Base-by-base conservation (phyloP, 2,329 filamentous ascomycete genomes). In the Monosporascus sp. region DNA sequence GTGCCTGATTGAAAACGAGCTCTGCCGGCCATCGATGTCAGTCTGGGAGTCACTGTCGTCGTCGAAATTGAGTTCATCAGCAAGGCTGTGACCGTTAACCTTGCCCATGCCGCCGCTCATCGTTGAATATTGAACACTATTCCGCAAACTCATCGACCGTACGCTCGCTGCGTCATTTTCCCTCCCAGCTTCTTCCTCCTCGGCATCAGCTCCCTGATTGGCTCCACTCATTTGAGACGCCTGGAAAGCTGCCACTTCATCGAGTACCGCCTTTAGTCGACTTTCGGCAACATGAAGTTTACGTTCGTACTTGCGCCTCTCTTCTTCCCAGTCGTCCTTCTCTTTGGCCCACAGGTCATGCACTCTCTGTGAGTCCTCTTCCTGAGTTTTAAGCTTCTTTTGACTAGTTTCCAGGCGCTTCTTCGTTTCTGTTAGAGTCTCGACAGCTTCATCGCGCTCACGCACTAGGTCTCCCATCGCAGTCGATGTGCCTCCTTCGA, bases 241-340 rank as follows among this genome's bases (percentile, higher is more conserved):
- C 62, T 91, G 85, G 53, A 84, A 84, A 3, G 82, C 79, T n/a
- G 85, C 85, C 49, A 99, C 83, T 70, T 97, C 94, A 38, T 93
- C 90, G 45, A 99, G 77, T 11, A 99, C 82, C 11, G 83, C 80
- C 68, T 93, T 94, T 52, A 99, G 72, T 38, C 93, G 86, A 31
- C 82, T 89, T 72, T 99, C 94, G 2, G 91, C 88, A n/a, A 97
- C 81, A 68, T 97, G 92, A 16, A 96, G 75, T 61, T 89, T 91
- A 53, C 90, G 85, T 70, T 99, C 93, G 56, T 90, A 80, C 52
- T 83, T 88, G 52, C 92, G 85, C 64, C 85, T 88, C 68, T 96
- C 91, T 47, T 87, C 85, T 14, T 92, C 87, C 91, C 92, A 97
- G 2, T 77, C 76, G 52, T 93, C 86, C 67, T 88, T 94, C 59